phyloP scores from a whole-genome alignment of 2,329 filamentous ascomycete species.

The Chaetomium sp. region DNA sequence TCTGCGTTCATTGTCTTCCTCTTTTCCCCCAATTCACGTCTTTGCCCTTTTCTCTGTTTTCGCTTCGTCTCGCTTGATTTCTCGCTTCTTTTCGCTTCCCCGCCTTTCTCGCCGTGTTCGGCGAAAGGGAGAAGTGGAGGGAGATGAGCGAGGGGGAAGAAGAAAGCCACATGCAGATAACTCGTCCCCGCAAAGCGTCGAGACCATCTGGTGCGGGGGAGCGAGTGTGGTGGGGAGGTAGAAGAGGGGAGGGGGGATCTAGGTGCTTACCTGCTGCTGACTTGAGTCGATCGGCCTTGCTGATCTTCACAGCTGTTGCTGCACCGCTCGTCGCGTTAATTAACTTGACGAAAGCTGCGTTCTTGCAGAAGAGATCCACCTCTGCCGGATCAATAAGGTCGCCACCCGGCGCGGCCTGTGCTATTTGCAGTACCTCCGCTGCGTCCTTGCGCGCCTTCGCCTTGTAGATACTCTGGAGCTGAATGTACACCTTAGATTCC shows the following conservation, averaged over 20 bases:
- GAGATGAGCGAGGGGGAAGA: too few relatives aligned
- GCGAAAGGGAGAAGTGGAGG: not conserved
- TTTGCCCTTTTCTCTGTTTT: not conserved
- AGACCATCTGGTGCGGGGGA: constrained; percentile 1
- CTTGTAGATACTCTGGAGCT: constrained; percentile 90
- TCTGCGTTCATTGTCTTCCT: not conserved
- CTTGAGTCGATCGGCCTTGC: constrained; percentile 39
- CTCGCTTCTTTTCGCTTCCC: not conserved
- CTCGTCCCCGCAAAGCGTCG: not conserved
- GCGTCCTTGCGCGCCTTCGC: constrained; percentile 73
- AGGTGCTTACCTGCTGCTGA: constrained; percentile 47
- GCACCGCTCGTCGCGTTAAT: constrained; percentile 50
- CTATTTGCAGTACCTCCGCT: constrained; percentile 62
- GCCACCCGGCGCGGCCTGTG: constrained; percentile 47
- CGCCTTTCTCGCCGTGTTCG: not conserved
- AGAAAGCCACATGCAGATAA: too few relatives aligned
- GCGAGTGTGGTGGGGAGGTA: not conserved
- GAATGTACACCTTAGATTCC: constrained; percentile 80
- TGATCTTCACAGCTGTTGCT: constrained; percentile 7
- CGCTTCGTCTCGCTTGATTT: not conserved
- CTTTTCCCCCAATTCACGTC: not conserved
- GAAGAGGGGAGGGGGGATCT: not conserved
- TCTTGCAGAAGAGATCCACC: constrained; percentile 91
- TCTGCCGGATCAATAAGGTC: constrained; percentile 60
- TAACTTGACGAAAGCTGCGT: constrained; percentile 86